These are phyloP conservation scores for Piper betle DNA, from an alignment of 164 flowering plant genomes.

Conservation along the genomic window DNA sequence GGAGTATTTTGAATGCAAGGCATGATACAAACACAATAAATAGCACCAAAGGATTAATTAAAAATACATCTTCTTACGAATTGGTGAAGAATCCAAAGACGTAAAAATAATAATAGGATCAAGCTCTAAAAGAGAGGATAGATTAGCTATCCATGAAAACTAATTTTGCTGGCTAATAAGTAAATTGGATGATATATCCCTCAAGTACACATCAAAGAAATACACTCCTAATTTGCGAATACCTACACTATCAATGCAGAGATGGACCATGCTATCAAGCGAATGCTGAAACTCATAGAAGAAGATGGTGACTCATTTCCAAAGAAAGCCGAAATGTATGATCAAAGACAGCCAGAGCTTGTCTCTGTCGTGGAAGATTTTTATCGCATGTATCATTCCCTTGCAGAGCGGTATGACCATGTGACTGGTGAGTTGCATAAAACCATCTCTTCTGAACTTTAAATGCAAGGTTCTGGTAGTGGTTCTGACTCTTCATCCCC, in stretches of 20 bases:
- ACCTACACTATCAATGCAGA: conserved; percentile 28
- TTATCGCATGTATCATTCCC: conserved; percentile 69
- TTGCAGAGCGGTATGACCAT: conserved; percentile 85
- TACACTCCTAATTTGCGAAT: no score
- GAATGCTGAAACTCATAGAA: conserved; percentile 81
- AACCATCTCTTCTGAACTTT: conserved; percentile 48
- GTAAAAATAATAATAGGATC: no score
- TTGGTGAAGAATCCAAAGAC: no score
- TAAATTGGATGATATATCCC: no score
- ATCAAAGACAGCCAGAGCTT: conserved; percentile 70
- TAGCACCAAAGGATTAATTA: no score
- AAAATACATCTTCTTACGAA: no score
- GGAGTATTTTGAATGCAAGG: no score
- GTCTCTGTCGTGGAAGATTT: conserved; percentile 71
- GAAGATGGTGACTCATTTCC: conserved; percentile 90
- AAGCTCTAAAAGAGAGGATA: no score
- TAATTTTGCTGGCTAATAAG: no score
- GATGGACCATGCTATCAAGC: conserved; percentile 69
- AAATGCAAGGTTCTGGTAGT: conserved; percentile 44
- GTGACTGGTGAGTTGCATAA: conserved; percentile 70
- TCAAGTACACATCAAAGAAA: no score
- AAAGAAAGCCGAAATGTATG: conserved; percentile 86
- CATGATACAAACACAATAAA: no score
- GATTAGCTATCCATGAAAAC: no score
- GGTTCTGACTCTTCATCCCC: conserved; percentile 33